Evolutionary conservation across 2,329 filamentous ascomycete genomes (phyloP).

Genomic region (Lecanoromycetidae sp.): DNA sequence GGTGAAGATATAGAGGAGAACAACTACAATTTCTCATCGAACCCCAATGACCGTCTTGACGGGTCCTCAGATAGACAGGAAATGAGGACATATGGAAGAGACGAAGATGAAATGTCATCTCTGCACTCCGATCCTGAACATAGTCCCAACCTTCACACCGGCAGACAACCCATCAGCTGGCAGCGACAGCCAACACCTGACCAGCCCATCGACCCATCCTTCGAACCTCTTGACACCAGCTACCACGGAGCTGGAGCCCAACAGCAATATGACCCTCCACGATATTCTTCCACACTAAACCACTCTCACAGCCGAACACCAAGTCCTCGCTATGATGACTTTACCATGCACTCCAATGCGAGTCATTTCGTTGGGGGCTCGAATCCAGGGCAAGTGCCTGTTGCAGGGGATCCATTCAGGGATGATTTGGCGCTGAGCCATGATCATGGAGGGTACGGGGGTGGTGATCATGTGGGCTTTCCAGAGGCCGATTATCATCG

Average conservation of each 20-base stretch:
- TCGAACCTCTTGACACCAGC: conserved; percentile 5
- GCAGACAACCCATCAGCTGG: conserved; percentile 9
- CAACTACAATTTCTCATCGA: conserved; percentile 37
- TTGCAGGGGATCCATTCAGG: conserved; percentile 5
- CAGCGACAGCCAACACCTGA: background rate
- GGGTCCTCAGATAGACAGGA: too few species aligned
- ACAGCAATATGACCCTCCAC: background rate
- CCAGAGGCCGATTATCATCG: conserved; percentile 13
- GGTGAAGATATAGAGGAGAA: conserved; percentile 24
- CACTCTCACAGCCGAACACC: background rate
- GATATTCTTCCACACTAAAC: background rate
- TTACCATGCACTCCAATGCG: background rate
- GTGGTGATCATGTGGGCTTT: conserved; percentile 8
- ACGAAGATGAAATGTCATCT: background rate
- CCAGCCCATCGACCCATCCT: background rate
- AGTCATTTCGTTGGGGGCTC: background rate
- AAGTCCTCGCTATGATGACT: conserved; percentile 2
- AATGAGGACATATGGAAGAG: conserved; percentile 26
- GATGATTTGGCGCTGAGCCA: conserved; percentile 6
- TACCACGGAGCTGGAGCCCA: conserved; percentile 3
- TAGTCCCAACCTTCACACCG: background rate
- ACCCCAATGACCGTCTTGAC: conserved; percentile 35
- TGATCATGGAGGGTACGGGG: conserved; percentile 13
- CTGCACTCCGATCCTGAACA: background rate
- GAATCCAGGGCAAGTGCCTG: background rate